phyloP scores from a whole-genome alignment of 2,329 filamentous ascomycete species.

The Lachnum nothofagi region DNA sequence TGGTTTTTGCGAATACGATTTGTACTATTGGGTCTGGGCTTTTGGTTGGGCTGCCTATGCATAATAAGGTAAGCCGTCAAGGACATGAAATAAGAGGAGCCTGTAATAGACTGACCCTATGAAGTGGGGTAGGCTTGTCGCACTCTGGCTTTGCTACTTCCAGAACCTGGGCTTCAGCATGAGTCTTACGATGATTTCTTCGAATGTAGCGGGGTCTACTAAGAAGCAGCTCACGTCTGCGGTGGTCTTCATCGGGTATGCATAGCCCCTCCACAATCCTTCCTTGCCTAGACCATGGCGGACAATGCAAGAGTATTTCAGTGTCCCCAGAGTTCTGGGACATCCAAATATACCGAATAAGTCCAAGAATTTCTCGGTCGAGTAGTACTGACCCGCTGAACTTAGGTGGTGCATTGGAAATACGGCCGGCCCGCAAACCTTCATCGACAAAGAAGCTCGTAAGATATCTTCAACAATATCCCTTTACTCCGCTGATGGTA shows the following conservation, averaged over 20 bases:
- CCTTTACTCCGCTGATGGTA: slow-evolving; percentile 4
- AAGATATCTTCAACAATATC: slow-evolving; percentile 14
- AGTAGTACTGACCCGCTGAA: too few relatives aligned
- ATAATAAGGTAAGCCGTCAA: too few relatives aligned
- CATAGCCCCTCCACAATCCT: too few relatives aligned
- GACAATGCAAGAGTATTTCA: too few relatives aligned
- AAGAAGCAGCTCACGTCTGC: slow-evolving; percentile 51
- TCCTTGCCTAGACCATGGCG: too few relatives aligned
- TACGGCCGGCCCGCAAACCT: slow-evolving; percentile 43
- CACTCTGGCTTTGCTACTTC: slow-evolving; percentile 53
- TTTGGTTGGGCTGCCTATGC: slow-evolving; percentile 46
- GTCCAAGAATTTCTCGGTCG: too few relatives aligned
- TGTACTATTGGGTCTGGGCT: slow-evolving; percentile 50
- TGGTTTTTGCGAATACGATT: slow-evolving; percentile 51
- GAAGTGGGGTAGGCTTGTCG: slow-evolving; percentile 54
- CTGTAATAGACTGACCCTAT: too few relatives aligned
- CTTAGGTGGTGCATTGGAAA: slow-evolving; percentile 52
- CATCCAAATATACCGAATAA: too few relatives aligned
- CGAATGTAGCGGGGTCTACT: slow-evolving; percentile 50
- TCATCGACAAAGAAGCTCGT: slow-evolving; percentile 27
- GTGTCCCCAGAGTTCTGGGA: too few relatives aligned
- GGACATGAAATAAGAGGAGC: too few relatives aligned
- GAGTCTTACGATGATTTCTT: slow-evolving; percentile 48
- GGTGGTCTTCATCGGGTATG: slow-evolving; percentile 48
- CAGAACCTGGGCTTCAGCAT: slow-evolving; percentile 50